A percentile compares a stretch with the other conserved stretches of the same genome.
Conservation (phyloP, 768 basidiomycete genomes). For the Kwoniella bestiolae region DNA sequence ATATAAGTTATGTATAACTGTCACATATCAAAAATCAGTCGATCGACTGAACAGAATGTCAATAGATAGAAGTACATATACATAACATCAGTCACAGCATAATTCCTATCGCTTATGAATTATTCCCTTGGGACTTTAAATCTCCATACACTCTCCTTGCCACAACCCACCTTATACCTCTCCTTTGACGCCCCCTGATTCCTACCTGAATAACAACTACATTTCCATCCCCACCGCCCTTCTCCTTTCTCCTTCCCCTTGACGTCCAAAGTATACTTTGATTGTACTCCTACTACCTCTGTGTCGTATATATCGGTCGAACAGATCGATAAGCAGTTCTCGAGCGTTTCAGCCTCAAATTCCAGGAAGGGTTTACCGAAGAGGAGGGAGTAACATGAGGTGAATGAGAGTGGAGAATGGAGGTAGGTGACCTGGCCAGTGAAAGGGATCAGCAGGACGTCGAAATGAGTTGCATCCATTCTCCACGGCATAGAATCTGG, state of each 20-base stretch:
- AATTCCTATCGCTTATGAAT: neutral
- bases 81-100: too few species aligned
- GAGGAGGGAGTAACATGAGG: neutral
- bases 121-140: neutral
- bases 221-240: conserved; percentile 9
- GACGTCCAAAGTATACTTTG: too few species aligned
- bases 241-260: neutral
- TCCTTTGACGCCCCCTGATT: neutral
- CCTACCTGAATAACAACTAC: conserved; percentile 12
- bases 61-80: too few species aligned
- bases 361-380: conserved; percentile 1
- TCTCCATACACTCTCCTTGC: conserved; percentile 5
- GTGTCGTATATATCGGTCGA: conserved; percentile 11
- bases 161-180: neutral
- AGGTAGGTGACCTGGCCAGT: conserved; percentile 13
- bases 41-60: too few species aligned
- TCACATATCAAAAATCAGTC: too few species aligned
- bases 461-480: neutral
- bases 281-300: conserved; percentile 7
- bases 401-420: conserved; percentile 1
- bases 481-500: too few species aligned
- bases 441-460: neutral
- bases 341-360: neutral
- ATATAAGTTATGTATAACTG: too few species aligned
- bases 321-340: conserved; percentile 3